Conservation (phyloP, 176 grass and related monocot genomes). For the Oryza nivara region DNA sequence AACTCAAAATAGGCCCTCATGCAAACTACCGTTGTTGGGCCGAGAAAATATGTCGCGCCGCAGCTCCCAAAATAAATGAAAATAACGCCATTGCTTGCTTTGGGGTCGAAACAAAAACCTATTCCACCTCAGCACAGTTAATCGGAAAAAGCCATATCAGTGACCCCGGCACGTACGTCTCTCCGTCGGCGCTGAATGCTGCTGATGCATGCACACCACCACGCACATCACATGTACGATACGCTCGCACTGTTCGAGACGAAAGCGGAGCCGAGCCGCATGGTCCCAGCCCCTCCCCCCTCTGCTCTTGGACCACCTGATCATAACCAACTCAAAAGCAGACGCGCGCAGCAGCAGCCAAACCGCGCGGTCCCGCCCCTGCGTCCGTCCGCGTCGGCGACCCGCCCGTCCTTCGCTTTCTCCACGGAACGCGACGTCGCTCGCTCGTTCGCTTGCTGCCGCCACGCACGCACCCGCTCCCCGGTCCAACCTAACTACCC, state of each 20-base stretch:
- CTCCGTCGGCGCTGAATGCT: neutral
- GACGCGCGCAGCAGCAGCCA: neutral
- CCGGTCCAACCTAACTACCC: neutral
- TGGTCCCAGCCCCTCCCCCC: neutral
- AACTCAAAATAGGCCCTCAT: neutral
- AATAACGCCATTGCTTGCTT: neutral
- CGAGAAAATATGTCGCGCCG: neutral
- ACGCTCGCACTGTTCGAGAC: constrained; percentile 31
- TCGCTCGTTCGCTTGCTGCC: neutral
- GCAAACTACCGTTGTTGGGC: neutral
- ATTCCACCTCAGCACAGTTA: neutral
- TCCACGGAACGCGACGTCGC: constrained; percentile 7
- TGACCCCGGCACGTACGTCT: neutral
- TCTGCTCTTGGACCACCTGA: constrained; percentile 56
- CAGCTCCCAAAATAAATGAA: neutral
- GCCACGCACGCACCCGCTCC: neutral
- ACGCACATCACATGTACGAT: neutral
- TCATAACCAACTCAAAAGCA: constrained; percentile 56
- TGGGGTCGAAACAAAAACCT: neutral
- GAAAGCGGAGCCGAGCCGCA: neutral
- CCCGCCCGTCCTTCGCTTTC: neutral
- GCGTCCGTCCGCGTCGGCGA: too few species aligned
- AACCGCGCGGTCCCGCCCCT: too few species aligned
- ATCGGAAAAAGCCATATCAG: neutral
- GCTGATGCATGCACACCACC: neutral